Percentiles rank a stretch among this genome's conserved stretches.
Evolutionary conservation across 202 grass and related monocot species (phyloP).

Genomic region (Schoenoplectus tabernaemontani): DNA sequence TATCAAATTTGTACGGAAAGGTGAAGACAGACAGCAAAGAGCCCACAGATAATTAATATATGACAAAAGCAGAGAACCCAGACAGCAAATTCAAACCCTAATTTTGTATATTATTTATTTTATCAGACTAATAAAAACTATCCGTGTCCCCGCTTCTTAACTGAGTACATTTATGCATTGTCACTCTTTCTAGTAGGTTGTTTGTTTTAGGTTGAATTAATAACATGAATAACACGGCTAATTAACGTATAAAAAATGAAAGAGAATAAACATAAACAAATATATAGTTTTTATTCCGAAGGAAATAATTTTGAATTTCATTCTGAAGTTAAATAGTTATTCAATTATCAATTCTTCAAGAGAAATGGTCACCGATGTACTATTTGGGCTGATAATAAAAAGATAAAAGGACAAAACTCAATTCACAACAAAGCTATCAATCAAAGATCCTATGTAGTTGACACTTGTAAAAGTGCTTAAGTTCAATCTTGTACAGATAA

Average conservation of each 20-base stretch:
- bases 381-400: not conserved
- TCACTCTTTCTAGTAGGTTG: not conserved
- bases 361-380: not conserved
- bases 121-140: not conserved
- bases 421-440: not conserved
- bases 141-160: not conserved
- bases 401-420: not conserved
- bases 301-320: not conserved
- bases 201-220: not conserved
- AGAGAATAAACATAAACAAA: not conserved
- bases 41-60: not conserved
- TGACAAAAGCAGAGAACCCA: constrained; percentile 8
- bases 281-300: not conserved
- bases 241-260: not conserved
- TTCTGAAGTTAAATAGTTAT: not conserved
- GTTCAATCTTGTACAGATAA: not conserved
- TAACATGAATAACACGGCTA: not conserved
- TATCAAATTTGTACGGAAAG: not conserved
- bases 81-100: not conserved
- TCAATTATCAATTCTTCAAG: not conserved
- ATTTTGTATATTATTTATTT: not conserved
- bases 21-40: not conserved
- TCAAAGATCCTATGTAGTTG: not conserved
- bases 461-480: not conserved
- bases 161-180: not conserved